These are phyloP conservation scores for Dryas alaskensis DNA, from an alignment of 306 rosid species.

Conservation along the genomic window DNA sequence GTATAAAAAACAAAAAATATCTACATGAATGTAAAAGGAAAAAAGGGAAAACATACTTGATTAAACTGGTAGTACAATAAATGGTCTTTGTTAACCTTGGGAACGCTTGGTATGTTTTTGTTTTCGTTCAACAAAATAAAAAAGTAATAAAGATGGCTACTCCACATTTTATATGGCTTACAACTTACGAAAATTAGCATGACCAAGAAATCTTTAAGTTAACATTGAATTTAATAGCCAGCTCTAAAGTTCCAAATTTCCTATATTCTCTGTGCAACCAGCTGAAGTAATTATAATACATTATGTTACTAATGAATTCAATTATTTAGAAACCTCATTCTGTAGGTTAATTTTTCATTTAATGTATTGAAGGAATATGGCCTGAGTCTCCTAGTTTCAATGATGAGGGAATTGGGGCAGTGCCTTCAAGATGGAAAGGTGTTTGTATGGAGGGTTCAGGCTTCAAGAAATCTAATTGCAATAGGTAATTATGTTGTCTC, in stretches of 20 bases:
- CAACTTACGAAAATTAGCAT: neutral
- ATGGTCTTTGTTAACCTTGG: neutral
- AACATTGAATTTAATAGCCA: neutral
- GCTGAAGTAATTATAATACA: neutral
- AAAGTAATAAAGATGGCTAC: neutral
- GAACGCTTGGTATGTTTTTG: neutral
- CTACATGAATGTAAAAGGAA: no score
- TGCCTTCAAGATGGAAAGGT: conserved; percentile 91
- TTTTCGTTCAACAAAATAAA: neutral
- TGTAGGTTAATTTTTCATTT: neutral
- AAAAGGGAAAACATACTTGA: no score
- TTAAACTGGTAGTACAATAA: neutral
- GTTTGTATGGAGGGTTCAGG: conserved; percentile 76
- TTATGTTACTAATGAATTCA: neutral
- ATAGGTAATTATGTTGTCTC: conserved; percentile 58
- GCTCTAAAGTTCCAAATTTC: neutral
- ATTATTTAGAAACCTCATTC: neutral
- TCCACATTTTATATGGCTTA: neutral
- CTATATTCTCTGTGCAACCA: neutral
- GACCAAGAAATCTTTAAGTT: neutral
- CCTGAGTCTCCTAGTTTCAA: conserved; percentile 87
- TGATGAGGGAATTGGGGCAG: conserved; percentile 64
- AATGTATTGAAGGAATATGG: conserved; percentile 70
- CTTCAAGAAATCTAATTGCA: conserved; percentile 79
- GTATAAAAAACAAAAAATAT: neutral